Evolutionary conservation across 2,329 filamentous ascomycete genomes (phyloP).

Genomic region (Chrysoporthe deuterocubensis): DNA sequence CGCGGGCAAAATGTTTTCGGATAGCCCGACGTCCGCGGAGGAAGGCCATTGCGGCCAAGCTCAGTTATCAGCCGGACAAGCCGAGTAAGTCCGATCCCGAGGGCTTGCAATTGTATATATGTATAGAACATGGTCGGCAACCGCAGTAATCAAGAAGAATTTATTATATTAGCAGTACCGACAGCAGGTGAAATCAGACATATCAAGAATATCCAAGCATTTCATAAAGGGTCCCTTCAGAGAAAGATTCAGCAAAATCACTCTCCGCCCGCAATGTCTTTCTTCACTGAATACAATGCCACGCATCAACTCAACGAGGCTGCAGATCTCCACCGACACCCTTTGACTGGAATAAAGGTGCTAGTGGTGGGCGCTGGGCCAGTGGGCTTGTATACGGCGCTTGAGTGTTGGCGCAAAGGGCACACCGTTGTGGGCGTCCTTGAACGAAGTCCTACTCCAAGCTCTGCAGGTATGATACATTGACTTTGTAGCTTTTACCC

Average conservation of each 20-base stretch:
- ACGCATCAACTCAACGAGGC: background rate
- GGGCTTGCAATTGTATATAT: background rate
- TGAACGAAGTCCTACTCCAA: conserved; percentile 15
- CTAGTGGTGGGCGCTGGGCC: conserved; percentile 27
- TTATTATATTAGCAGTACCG: background rate
- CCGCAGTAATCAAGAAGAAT: background rate
- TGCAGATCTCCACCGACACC: conserved; percentile 9
- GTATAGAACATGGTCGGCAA: background rate
- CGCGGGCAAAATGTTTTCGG: background rate
- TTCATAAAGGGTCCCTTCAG: background rate
- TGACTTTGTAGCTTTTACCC: too few relatives aligned
- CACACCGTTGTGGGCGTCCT: conserved; percentile 23
- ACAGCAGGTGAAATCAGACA: background rate
- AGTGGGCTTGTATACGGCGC: conserved; percentile 23
- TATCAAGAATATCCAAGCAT: background rate
- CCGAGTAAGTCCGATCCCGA: conserved; percentile 13
- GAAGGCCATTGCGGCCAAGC: background rate
- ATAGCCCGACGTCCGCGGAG: background rate
- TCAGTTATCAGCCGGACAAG: conserved; percentile 3
- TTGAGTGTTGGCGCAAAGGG: conserved; percentile 30
- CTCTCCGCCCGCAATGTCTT: conserved; percentile 10
- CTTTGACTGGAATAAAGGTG: conserved; percentile 21
- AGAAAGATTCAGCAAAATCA: background rate
- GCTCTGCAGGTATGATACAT: conserved; percentile 16
- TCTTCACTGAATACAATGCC: conserved; percentile 10